phyloP scores from a whole-genome alignment of 225 moss, liverwort and hornwort genomes.

The Bryoerythrophyllum caledonicum region DNA sequence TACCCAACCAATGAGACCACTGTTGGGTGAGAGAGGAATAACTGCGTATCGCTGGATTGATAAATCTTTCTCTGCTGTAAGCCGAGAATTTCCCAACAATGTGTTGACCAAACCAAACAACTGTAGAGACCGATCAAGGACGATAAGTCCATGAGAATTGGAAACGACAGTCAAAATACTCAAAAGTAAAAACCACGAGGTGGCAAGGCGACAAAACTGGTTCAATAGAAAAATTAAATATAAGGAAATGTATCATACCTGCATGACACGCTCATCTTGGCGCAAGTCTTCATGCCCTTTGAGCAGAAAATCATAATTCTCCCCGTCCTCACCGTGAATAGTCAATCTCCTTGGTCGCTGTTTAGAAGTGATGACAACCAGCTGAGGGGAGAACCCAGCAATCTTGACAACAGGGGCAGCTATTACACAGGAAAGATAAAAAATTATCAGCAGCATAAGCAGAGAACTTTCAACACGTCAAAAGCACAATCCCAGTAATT shows the following conservation, averaged over 20 bases:
- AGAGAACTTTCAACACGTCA: neutral
- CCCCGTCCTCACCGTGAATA: conserved; percentile 94
- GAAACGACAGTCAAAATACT: neutral
- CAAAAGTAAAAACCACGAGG: conserved; percentile 6
- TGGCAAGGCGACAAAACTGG: conserved; percentile 7
- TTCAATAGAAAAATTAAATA: neutral
- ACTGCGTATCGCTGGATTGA: conserved; percentile 97
- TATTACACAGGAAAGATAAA: conserved; percentile 34
- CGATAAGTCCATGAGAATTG: conserved; percentile 11
- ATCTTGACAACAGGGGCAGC: conserved; percentile 83
- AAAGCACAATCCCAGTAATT: neutral
- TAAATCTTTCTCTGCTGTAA: conserved; percentile 89
- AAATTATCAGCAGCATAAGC: conserved; percentile 24
- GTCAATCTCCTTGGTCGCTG: conserved; percentile 94
- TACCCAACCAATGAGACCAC: conserved; percentile 98
- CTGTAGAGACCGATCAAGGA: conserved; percentile 43
- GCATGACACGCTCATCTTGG: conserved; percentile 99
- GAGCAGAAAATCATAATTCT: conserved; percentile 87
- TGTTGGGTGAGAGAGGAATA: conserved; percentile 96
- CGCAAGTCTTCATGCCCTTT: conserved; percentile 99
- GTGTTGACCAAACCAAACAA: conserved; percentile 98
- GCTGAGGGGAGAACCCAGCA: conserved; percentile 75
- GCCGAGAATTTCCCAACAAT: conserved; percentile 82
- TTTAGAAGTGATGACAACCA: conserved; percentile 91
- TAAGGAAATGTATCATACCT: conserved; percentile 43